Evolutionary conservation across 805 yeast species (phyloP).

Genomic region (Cyberlindnera subsufficiens): DNA sequence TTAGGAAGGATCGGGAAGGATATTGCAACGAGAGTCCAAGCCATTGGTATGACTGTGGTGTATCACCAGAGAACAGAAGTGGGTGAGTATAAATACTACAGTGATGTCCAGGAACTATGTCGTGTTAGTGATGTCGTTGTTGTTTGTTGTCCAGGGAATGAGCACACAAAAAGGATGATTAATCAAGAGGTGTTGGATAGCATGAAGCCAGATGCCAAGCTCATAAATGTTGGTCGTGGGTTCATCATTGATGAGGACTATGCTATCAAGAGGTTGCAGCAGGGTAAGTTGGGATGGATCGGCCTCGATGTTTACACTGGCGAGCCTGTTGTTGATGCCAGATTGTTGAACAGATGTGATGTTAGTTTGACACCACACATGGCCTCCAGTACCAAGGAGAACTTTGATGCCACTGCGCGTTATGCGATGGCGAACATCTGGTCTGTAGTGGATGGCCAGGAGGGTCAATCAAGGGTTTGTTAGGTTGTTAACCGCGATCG

Average conservation of each 20-base stretch:
- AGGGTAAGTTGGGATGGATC: slow-evolving; percentile 45
- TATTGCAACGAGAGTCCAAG: slow-evolving; percentile 42
- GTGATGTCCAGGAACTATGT: slow-evolving; percentile 28
- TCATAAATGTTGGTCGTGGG: slow-evolving; percentile 62
- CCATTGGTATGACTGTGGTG: slow-evolving; percentile 52
- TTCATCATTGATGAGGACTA: slow-evolving; percentile 43
- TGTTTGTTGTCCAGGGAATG: slow-evolving; percentile 51
- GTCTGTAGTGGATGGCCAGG: slow-evolving; percentile 25
- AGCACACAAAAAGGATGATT: slow-evolving; percentile 44
- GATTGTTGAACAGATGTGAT: slow-evolving; percentile 29
- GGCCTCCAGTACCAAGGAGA: slow-evolving; percentile 50
- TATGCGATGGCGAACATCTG: slow-evolving; percentile 40
- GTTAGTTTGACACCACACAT: slow-evolving; percentile 56
- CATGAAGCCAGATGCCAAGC: slow-evolving; percentile 35
- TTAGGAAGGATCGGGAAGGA: slow-evolving; percentile 57
- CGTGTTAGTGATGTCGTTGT: slow-evolving; percentile 45
- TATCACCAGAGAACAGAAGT: slow-evolving; percentile 45
- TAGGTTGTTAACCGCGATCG: not conserved
- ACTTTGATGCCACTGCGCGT: slow-evolving; percentile 38
- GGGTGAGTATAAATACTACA: slow-evolving; percentile 28
- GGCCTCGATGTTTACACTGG: slow-evolving; percentile 57
- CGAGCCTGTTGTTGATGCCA: slow-evolving; percentile 40
- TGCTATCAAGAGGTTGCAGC: slow-evolving; percentile 30
- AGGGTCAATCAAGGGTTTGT: slow-evolving; percentile 18
- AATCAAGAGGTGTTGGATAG: slow-evolving; percentile 33